Evolutionary conservation across 768 basidiomycete species (phyloP).

Genomic region (Leccinum broughii): DNA sequence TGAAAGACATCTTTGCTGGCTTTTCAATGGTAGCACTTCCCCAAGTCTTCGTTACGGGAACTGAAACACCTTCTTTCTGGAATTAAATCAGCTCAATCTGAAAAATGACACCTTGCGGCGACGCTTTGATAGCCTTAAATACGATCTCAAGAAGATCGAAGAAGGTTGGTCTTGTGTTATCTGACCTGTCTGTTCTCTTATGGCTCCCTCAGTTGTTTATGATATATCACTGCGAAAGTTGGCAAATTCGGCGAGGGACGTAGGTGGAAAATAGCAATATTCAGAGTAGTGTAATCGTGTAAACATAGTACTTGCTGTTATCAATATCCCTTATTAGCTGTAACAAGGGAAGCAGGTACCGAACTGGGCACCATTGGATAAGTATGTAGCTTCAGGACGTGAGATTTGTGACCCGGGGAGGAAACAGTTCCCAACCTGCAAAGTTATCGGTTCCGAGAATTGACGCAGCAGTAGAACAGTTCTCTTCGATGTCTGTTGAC

Average conservation of each 20-base stretch:
- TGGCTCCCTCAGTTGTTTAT: constrained; percentile 63
- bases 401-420: not conserved
- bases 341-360: not conserved
- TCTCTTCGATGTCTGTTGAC: not conserved
- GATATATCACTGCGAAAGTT: constrained; percentile 80
- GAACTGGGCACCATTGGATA: not conserved
- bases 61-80: constrained; percentile 5
- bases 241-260: constrained; percentile 29
- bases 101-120: constrained; percentile 78
- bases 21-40: constrained; percentile 66
- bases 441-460: not conserved
- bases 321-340: not conserved
- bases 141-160: constrained; percentile 86
- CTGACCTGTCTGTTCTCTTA: constrained; percentile 1
- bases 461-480: too few species aligned
- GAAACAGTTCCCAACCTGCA: not conserved
- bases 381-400: too few species aligned
- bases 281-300: not conserved
- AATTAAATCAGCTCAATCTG: constrained; percentile 61
- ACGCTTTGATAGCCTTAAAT: constrained; percentile 80
- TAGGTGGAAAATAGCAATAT: not conserved
- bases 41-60: not conserved
- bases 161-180: constrained; percentile 55
- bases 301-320: not conserved
- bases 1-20: constrained; percentile 80